Evolutionary conservation across 2,329 filamentous ascomycete genomes (phyloP).

Genomic region (Stylonectria norvegica): DNA sequence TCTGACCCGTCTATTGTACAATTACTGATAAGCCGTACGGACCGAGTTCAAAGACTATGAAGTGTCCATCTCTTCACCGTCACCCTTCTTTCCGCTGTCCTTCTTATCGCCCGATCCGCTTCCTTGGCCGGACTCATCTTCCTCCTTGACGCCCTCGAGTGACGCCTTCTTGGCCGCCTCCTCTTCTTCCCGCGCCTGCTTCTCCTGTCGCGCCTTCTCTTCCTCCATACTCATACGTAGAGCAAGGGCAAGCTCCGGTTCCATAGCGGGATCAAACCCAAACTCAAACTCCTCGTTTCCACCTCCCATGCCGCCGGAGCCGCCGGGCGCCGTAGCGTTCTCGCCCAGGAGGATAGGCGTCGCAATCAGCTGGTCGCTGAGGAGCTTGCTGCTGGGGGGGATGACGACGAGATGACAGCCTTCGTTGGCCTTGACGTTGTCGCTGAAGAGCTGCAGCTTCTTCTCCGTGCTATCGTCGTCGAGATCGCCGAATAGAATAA

Average conservation of each 20-base stretch:
- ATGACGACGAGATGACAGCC: conserved; percentile 90
- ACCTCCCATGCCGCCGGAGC: conserved; percentile 55
- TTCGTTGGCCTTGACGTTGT: conserved; percentile 85
- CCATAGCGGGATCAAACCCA: conserved; percentile 84
- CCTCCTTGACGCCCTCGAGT: conserved; percentile 79
- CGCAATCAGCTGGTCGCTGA: conserved; percentile 86
- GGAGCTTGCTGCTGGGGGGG: conserved; percentile 82
- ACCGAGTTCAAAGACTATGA: conserved; percentile 46
- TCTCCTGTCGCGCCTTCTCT: conserved; percentile 90
- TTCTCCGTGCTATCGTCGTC: conserved; percentile 84
- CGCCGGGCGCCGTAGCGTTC: conserved; percentile 55
- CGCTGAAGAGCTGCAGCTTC: conserved; percentile 91
- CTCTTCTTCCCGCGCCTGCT: conserved; percentile 73
- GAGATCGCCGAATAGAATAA: conserved; percentile 90
- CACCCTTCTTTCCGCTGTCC: conserved; percentile 71
- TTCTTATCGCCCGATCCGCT: conserved; percentile 65
- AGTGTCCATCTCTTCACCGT: conserved; percentile 80
- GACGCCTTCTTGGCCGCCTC: conserved; percentile 69
- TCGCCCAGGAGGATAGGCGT: conserved; percentile 89
- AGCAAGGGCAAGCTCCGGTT: conserved; percentile 91
- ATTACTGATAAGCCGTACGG: conserved; percentile 31
- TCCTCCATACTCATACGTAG: conserved; percentile 98
- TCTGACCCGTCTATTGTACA: conserved; percentile 32
- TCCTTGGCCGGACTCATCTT: conserved; percentile 56
- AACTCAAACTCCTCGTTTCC: conserved; percentile 67